phyloP scores from a whole-genome alignment of 169 alveolate species.

The Eimeria sp. region DNA sequence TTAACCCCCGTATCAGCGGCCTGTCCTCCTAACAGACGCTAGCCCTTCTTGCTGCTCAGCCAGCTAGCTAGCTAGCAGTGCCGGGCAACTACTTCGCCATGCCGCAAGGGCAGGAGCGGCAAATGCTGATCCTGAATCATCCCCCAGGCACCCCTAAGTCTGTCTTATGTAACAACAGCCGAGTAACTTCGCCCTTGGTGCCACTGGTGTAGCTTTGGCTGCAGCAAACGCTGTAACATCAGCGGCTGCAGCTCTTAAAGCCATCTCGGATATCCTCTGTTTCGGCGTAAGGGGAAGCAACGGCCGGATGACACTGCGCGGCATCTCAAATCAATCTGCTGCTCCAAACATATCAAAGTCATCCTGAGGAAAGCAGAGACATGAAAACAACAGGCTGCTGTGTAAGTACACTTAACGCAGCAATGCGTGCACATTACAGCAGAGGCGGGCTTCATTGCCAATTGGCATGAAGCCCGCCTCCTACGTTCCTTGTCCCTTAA shows the following conservation, averaged over 20 bases:
- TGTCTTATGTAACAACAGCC: not conserved
- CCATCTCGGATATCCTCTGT: too few species aligned
- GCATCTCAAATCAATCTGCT: not conserved
- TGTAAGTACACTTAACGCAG: too few species aligned
- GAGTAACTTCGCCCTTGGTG: not conserved
- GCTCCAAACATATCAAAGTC: conserved; percentile 57
- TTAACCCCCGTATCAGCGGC: not conserved
- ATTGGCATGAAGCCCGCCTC: too few species aligned
- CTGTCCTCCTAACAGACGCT: not conserved
- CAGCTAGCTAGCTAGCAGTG: conserved; percentile 2
- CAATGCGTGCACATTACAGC: too few species aligned
- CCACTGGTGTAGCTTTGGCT: too few species aligned
- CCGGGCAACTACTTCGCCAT: not conserved
- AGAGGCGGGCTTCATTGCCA: too few species aligned
- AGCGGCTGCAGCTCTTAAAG: not conserved
- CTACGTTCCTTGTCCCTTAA: too few species aligned
- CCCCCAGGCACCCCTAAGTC: not conserved
- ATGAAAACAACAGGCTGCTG: not conserved
- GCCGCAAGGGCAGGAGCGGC: not conserved
- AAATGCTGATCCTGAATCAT: not conserved
- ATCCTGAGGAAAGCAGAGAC: conserved; percentile 4
- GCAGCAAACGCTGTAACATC: not conserved
- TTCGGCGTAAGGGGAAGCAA: too few species aligned
- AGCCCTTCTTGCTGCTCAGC: not conserved
- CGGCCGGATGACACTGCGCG: not conserved